Base-by-base conservation (phyloP, 495 filamentous ascomycete genomes). In the Aspergillus leporis region DNA sequence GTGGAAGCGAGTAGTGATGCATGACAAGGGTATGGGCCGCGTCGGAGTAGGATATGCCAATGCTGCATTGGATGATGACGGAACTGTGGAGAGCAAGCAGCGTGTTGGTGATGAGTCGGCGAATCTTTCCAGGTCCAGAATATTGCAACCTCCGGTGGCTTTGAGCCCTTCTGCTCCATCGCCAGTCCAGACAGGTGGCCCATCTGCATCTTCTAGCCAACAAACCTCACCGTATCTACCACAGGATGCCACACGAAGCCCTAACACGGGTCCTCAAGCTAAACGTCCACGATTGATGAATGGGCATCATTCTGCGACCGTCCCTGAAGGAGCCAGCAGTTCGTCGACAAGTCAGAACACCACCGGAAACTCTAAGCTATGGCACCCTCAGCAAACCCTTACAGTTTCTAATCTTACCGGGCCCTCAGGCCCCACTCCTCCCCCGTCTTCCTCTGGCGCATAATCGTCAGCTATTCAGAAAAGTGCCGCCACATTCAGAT, bases 1-100 rank as follows among this genome's bases (percentile, higher is more conserved):
- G 63, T 86, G 83, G 84, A 84, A 78, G 62, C 69, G 75, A 0
- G 77, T 83, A 13, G 73, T 86, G 8, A 75, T 78, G 75, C 77
- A 80, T 40, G 76, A 80, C 55, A 73, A 72, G 45, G 66, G 74
- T 50, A 78, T 80, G 72, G 77, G 77, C 21, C 72, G 75, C 3
- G 65, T 70, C 36, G 77, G 75, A 0, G 69, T 76, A 12, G 66
- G 71, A 14, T 64, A 71, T 19, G 49, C 68, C 4, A 63, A 55
- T 47, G 21, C 62, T 16, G 36, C 60, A 0, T 41, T 53, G 18
- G 70, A 77, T 13, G 63, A 66, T 5, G 49, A 46, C 49, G 61
- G 32, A 51, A 60, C 18, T 49, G 8, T 55, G 41, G 66, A 59
- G 32, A 61, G 3, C 43, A 57, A 53, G 61, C 67, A 67, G 16